Conservation (phyloP, 176 grass and related monocot genomes). For the Saccharum spontaneum region DNA sequence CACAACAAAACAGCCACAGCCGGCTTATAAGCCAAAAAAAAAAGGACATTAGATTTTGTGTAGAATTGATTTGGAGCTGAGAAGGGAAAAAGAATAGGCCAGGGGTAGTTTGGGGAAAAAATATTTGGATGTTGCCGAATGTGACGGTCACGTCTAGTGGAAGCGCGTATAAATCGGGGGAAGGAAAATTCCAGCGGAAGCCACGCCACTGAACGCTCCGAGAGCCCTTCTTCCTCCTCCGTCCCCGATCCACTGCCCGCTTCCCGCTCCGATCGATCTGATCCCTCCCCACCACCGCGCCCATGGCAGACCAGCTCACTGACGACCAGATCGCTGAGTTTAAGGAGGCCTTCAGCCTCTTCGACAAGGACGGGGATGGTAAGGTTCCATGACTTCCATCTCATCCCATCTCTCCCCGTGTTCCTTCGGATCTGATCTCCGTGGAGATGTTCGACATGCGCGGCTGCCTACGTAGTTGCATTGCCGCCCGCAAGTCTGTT, state of each 20-base stretch:
- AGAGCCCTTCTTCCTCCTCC: not conserved
- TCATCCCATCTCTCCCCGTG: not conserved
- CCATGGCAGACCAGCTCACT: conserved; percentile 69
- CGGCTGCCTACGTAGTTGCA: not conserved
- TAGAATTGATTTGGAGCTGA: not conserved
- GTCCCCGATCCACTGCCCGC: not conserved
- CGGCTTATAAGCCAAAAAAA: no score
- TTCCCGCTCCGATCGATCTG: not conserved
- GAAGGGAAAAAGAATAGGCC: not conserved
- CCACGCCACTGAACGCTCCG: conserved; percentile 37
- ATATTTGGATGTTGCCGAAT: not conserved
- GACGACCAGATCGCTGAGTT: conserved; percentile 94
- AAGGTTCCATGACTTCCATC: not conserved
- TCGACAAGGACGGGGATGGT: conserved; percentile 95
- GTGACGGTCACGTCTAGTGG: conserved; percentile 29
- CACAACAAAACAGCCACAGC: no score
- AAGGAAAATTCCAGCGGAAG: conserved; percentile 38
- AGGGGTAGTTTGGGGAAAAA: conserved; percentile 38
- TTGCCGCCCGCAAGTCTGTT: not conserved
- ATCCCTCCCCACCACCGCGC: not conserved
- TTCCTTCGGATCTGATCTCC: not conserved
- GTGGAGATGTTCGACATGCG: not conserved
- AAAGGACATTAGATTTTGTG: no score
- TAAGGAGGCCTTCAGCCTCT: conserved; percentile 91
- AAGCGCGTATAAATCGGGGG: conserved; percentile 42